Base-by-base conservation (phyloP, 163 green algal species). In the Volvox carteri region DNA sequence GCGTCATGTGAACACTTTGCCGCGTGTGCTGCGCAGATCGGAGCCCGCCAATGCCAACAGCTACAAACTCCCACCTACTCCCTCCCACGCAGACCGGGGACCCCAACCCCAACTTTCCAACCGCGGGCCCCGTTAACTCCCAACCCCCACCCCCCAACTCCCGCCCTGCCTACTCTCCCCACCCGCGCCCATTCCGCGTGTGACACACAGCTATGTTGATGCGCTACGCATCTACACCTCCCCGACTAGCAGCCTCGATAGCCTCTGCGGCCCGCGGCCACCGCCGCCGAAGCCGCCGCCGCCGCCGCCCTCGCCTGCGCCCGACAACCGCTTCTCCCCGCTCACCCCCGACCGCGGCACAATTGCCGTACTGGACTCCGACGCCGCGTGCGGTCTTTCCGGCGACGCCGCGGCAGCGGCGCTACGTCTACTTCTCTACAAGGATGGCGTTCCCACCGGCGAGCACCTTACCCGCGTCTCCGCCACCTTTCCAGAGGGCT, bases 301-400 rank as follows among this genome's bases (percentile, higher is more conserved):
- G 6, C 60, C 58, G 0, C 78, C 78, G 6, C 78, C 78, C 41
- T 42, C 78, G 1, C 78, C 78, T 14, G 78, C 72, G 1, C 39
- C 73, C 37, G 54, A 85, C 85, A 75, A 85, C 50, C 67, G 67
- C 84, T 90, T 90, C 73, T 78, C 46, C 19, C 56, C 73, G 21
- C 7, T 78, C 56, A 85, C 46, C 73, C 14, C 37, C 73, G 60
- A 90, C 56, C 19, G 16, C 11, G 56, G 56, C 72, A 90, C 85
- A 23, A 30, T 90, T 16, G 73, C 73, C 21, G 41, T 90, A 1
- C 50, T 90, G 56, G 56, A 90, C 60, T 37, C 56, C 9, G 73
- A 85, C 74, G n/a, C 54, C 6, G 41, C 60, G 2, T 90, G 85
- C 46, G 85, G 85, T 18, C 14, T 73, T 37, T 44, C 56, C 0